These are phyloP conservation scores for Macrocybe gigantea DNA, from an alignment of 768 basidiomycete species.

Conservation along the genomic window DNA sequence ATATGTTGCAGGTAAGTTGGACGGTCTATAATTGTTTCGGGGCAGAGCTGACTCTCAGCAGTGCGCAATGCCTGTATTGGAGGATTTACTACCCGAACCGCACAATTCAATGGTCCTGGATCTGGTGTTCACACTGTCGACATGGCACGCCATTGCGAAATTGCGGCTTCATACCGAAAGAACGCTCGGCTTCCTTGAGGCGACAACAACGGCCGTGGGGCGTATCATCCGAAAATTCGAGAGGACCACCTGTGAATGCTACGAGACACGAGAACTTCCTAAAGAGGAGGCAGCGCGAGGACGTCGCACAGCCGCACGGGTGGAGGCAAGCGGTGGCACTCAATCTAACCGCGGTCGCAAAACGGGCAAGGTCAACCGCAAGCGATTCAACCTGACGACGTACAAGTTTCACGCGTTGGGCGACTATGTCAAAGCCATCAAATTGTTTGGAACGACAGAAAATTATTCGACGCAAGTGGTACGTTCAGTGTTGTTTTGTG, in stretches of 20 bases:
- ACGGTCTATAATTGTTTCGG: neutral
- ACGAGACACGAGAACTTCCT: slow-evolving; percentile 23
- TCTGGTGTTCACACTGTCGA: slow-evolving; percentile 22
- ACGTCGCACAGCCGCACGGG: slow-evolving; percentile 9
- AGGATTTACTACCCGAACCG: slow-evolving; percentile 25
- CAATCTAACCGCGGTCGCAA: slow-evolving; percentile 7
- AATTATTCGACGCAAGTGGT: slow-evolving; percentile 26
- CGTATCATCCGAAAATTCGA: slow-evolving; percentile 17
- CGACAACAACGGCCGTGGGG: slow-evolving; percentile 21
- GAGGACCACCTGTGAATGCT: slow-evolving; percentile 12
- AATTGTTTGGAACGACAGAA: slow-evolving; percentile 20
- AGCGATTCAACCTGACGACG: slow-evolving; percentile 16
- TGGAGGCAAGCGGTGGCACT: slow-evolving; percentile 7
- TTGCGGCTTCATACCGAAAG: slow-evolving; percentile 28
- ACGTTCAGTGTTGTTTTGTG: slow-evolving; percentile 2
- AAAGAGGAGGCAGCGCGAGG: slow-evolving; percentile 19
- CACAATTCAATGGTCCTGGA: slow-evolving; percentile 19
- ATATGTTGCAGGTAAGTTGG: slow-evolving; percentile 15
- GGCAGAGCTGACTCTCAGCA: slow-evolving; percentile 4
- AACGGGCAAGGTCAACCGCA: too few species aligned
- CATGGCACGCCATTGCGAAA: slow-evolving; percentile 33
- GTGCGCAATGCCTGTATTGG: slow-evolving; percentile 28
- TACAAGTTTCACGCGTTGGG: slow-evolving; percentile 25
- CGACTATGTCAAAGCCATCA: slow-evolving; percentile 17
- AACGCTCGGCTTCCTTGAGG: slow-evolving; percentile 20